Evolutionary conservation across 192 early-diverging fungal genomes (phyloP).

Genomic region (Paraglomus occultum): DNA sequence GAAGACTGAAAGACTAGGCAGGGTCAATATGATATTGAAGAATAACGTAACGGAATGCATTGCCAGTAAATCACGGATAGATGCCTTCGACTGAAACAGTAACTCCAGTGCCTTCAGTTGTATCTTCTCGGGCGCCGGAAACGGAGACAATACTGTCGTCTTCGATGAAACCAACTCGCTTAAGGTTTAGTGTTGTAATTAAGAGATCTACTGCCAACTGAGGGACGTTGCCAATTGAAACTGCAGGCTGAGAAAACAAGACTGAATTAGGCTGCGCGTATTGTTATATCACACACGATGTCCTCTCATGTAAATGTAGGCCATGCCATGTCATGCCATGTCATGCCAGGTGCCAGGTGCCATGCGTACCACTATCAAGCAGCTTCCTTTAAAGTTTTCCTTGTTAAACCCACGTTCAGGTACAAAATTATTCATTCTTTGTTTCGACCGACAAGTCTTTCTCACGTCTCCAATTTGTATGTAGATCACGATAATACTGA

Average conservation of each 20-base stretch:
- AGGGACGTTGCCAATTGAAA: conserved; percentile 80
- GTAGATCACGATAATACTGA: too few relatives aligned
- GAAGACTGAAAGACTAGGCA: conserved; percentile 60
- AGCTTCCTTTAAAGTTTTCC: too few relatives aligned
- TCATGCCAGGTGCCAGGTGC: too few relatives aligned
- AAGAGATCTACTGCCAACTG: conserved; percentile 69
- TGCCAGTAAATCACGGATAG: neutral
- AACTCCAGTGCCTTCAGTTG: conserved; percentile 29
- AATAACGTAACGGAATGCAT: conserved; percentile 5
- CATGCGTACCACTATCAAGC: too few relatives aligned
- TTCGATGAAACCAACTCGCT: conserved; percentile 63
- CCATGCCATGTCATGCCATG: too few relatives aligned
- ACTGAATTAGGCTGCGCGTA: conserved; percentile 39
- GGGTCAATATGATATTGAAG: neutral
- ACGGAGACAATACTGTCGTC: conserved; percentile 57
- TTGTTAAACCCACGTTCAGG: too few relatives aligned
- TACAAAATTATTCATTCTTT: too few relatives aligned
- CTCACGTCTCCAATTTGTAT: too few relatives aligned
- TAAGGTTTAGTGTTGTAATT: conserved; percentile 58
- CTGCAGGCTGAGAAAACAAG: conserved; percentile 54
- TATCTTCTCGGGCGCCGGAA: conserved; percentile 49
- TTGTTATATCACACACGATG: too few relatives aligned
- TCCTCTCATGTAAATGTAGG: too few relatives aligned
- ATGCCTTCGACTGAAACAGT: conserved; percentile 47
- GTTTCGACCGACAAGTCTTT: too few relatives aligned